Evolutionary conservation across 164 flowering plant genomes (phyloP).

Genomic region (Chimonanthus praecox): DNA sequence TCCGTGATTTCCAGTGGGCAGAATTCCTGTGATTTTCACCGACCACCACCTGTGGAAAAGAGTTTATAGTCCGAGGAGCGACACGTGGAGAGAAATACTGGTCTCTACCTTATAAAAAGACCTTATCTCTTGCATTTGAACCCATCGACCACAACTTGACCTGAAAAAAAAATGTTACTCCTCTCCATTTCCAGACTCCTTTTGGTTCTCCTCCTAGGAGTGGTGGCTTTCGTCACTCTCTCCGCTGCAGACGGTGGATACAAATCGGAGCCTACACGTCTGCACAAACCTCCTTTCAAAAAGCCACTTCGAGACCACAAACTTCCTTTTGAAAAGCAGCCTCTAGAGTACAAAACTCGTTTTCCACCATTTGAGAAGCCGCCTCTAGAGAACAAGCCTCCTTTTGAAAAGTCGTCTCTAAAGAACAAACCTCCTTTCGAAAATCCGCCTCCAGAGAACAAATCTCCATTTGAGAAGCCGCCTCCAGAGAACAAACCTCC

Average conservation of each 20-base stretch:
- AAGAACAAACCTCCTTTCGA: constrained; percentile 4
- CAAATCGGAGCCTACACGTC: not conserved
- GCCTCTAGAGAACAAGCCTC: not conserved
- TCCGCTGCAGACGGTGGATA: constrained; percentile 2
- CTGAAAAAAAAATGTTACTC: not conserved
- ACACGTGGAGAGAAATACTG: not conserved
- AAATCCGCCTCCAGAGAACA: not conserved
- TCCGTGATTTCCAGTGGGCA: not conserved
- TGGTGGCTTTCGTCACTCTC: constrained; percentile 4
- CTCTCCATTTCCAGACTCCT: not conserved
- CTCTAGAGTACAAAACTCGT: not conserved
- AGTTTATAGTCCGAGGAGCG: not conserved
- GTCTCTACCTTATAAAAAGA: not conserved
- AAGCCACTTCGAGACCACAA: constrained; percentile 2
- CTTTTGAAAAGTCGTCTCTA: not conserved
- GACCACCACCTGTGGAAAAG: not conserved
- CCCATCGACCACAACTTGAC: not conserved
- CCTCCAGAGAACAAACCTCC: not conserved
- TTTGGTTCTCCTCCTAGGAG: constrained; percentile 1
- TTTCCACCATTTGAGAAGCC: not conserved
- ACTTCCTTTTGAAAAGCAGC: not conserved
- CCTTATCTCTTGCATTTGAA: not conserved
- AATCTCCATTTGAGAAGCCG: not conserved
- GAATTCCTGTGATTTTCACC: not conserved
- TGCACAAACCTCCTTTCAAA: not conserved